A percentile compares a stretch with the other conserved stretches of the same genome.
These are phyloP conservation scores for Cystoisospora suis DNA, from an alignment of 169 alveolate genomes.

Conservation along the genomic window DNA sequence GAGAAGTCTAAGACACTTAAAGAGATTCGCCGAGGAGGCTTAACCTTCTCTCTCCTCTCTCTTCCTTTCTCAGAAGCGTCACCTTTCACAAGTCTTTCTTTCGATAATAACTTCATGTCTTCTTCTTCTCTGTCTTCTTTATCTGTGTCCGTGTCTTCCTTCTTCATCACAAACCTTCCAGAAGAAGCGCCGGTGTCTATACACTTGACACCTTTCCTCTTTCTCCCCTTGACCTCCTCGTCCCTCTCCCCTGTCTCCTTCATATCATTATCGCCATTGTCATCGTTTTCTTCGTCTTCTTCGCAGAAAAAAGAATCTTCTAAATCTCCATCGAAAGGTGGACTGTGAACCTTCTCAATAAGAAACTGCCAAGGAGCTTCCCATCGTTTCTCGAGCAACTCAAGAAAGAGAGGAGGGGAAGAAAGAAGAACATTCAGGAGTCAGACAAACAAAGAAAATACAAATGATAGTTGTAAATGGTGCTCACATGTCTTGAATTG, in stretches of 20 bases:
- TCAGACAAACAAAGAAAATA: background rate
- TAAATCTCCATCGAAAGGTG: background rate
- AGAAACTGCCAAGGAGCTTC: constrained; percentile 38
- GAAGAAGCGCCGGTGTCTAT: too few relatives aligned
- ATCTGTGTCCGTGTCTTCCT: background rate
- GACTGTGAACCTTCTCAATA: background rate
- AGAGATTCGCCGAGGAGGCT: background rate
- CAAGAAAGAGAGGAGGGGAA: background rate
- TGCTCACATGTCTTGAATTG: too few relatives aligned
- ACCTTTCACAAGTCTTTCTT: too few relatives aligned
- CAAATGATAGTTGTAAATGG: too few relatives aligned
- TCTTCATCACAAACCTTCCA: too few relatives aligned
- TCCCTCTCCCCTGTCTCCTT: background rate
- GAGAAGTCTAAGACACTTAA: constrained; percentile 6
- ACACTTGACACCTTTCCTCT: too few relatives aligned
- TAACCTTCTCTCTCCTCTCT: background rate
- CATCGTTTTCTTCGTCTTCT: background rate
- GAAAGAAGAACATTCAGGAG: background rate
- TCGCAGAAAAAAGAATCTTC: background rate
- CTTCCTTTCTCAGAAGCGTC: too few relatives aligned
- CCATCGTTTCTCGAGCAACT: background rate
- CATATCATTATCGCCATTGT: background rate
- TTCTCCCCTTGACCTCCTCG: too few relatives aligned
- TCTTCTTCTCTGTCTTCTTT: background rate
- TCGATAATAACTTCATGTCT: background rate